Conservation (phyloP, 495 filamentous ascomycete genomes). For the Talaromyces borbonicus region DNA sequence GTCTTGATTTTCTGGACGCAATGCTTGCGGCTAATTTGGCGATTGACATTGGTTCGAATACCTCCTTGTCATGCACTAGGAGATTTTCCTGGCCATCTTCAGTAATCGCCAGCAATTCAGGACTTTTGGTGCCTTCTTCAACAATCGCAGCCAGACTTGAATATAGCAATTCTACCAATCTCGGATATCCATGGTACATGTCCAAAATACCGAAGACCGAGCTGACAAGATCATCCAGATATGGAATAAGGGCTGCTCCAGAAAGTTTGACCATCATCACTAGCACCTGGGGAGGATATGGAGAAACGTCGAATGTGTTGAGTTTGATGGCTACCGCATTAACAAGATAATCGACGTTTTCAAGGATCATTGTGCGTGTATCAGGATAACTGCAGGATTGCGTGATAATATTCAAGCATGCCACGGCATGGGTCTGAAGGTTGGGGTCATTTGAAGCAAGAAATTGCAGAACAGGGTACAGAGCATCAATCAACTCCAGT, state of each 20-base stretch:
- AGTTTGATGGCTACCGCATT: constrained; percentile 84
- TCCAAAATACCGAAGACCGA: constrained; percentile 87
- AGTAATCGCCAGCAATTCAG: constrained; percentile 44
- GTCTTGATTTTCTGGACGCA: constrained; percentile 26
- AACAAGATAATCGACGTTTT: constrained; percentile 94
- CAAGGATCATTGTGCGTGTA: constrained; percentile 71
- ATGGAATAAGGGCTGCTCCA: constrained; percentile 72
- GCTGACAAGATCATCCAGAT: constrained; percentile 80
- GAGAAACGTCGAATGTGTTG: constrained; percentile 84
- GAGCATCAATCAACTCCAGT: constrained; percentile 76
- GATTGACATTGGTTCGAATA: constrained; percentile 27
- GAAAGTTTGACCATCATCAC: constrained; percentile 90
- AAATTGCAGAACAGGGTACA: constrained; percentile 81
- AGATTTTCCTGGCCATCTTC: constrained; percentile 15
- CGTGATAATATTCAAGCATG: constrained; percentile 71
- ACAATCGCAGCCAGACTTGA: constrained; percentile 71
- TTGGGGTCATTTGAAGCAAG: constrained; percentile 61
- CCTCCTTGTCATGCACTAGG: constrained; percentile 28
- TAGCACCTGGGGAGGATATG: constrained; percentile 81
- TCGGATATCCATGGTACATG: constrained; percentile 85
- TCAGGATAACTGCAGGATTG: constrained; percentile 61
- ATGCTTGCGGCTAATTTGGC: constrained; percentile 28
- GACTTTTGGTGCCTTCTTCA: constrained; percentile 62
- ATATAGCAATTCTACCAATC: constrained; percentile 78
- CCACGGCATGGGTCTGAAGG: constrained; percentile 74